Evolutionary conservation across 306 rosid species (phyloP).

Genomic region (Acacia crassicarpa): DNA sequence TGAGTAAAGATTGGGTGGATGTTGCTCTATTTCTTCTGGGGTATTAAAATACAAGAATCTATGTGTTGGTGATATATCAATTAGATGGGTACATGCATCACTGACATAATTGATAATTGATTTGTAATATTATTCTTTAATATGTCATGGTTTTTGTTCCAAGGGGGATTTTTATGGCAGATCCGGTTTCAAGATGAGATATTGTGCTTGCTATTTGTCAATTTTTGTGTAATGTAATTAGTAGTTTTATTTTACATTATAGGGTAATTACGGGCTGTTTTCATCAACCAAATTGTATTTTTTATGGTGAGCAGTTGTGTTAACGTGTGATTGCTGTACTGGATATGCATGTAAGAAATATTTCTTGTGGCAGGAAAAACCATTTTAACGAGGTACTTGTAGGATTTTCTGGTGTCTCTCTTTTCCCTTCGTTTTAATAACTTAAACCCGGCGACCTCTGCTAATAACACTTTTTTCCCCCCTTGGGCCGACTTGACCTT

Average conservation of each 20-base stretch:
- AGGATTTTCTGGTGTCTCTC: neutral
- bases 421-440: neutral
- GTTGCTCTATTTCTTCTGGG: conserved; percentile 26
- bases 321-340: neutral
- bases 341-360: neutral
- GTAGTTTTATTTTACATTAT: conserved; percentile 23
- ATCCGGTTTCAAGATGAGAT: conserved; percentile 19
- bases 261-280: conserved; percentile 16
- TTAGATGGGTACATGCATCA: conserved; percentile 15
- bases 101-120: conserved; percentile 27
- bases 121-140: conserved; percentile 44
- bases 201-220: conserved; percentile 3
- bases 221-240: conserved; percentile 41
- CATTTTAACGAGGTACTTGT: neutral
- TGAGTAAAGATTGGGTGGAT: conserved; percentile 1
- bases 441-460: neutral
- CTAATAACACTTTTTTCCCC: neutral
- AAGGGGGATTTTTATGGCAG: conserved; percentile 24
- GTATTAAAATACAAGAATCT: conserved; percentile 24
- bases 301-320: neutral
- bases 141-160: conserved; percentile 13
- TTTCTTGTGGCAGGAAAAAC: neutral
- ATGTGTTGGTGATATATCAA: conserved; percentile 1
- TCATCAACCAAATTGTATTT: neutral
- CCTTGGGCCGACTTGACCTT: too few species aligned